These are phyloP conservation scores for Groenewaldozyma salmanticensis DNA, from an alignment of 805 yeast genomes.

Conservation along the genomic window DNA sequence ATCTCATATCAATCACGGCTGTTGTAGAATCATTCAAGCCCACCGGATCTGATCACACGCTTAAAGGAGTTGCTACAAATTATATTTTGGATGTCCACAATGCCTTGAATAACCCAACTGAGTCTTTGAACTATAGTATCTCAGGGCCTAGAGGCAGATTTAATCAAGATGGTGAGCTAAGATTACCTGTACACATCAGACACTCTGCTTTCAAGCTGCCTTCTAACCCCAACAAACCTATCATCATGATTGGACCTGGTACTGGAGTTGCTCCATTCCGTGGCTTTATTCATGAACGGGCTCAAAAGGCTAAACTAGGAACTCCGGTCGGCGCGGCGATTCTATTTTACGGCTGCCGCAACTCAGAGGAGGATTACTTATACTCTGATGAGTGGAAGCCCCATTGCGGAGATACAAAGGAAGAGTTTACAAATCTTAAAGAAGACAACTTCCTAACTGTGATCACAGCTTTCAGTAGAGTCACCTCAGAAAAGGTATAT, in stretches of 20 bases:
- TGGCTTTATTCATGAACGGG: constrained; percentile 86
- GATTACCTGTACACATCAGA: constrained; percentile 85
- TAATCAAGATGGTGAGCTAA: constrained; percentile 30
- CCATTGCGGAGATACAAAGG: constrained; percentile 32
- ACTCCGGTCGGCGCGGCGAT: constrained; percentile 59
- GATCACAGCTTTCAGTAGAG: constrained; percentile 82
- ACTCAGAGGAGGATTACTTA: constrained; percentile 65
- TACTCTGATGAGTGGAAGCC: constrained; percentile 92
- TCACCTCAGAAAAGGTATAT: constrained; percentile 51
- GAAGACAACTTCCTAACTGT: constrained; percentile 34
- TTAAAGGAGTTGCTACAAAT: constrained; percentile 87
- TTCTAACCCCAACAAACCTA: constrained; percentile 68
- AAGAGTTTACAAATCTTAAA: constrained; percentile 10
- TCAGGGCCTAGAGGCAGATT: constrained; percentile 71
- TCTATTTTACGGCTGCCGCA: constrained; percentile 84
- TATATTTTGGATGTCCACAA: constrained; percentile 64
- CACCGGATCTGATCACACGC: constrained; percentile 29
- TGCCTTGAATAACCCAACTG: constrained; percentile 38
- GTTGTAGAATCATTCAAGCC: constrained; percentile 64
- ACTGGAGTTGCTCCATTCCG: constrained; percentile 99
- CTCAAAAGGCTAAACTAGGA: constrained; percentile 40
- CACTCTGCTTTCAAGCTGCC: constrained; percentile 94
- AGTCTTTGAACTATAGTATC: constrained; percentile 44
- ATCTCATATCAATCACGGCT: constrained; percentile 74
- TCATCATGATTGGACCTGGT: constrained; percentile 94